Evolutionary conservation across 805 yeast species (phyloP), one percentile per base, ranked within the genome.

Genomic region (Saccharomycopsis javanensis): DNA sequence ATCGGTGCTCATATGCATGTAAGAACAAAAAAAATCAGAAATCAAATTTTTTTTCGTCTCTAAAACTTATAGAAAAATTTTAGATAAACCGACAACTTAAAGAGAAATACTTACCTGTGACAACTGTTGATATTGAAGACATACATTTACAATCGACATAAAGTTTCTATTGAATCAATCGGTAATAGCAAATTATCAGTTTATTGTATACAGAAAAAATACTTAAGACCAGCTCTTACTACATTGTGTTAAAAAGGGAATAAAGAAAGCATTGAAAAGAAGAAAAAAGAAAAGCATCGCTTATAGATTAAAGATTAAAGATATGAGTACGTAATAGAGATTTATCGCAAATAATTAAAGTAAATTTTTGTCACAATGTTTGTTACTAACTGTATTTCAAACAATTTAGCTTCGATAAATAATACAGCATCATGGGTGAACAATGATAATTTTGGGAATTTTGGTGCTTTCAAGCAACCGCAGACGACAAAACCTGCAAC

Each of bases 391-490:
- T 20, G 8, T 1, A n/a, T 2, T 2, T 3, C 28, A 8, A 20
- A 11, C 6, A 1, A 4, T 20, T 20, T 42, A 42, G 48, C 48
- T 10, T 42, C 48, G 6, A 42, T 42, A 42, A 42, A 42, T 42
- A 42, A 46, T 23, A 42, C 48, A 2, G 48, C 28, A 20, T 18
- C 48, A n/a, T 42, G 48, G 48, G 55, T 51, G 13, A 57, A 54
- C 50, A 50, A 46, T 37, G 60, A 60, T 7, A 57, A 51, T 28
- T 60, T 60, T 60, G 62, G 62, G 20, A 60, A 53, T 51, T 60
- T 60, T 60, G 62, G 62, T 18, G 58, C 58, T 51, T 60, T 60
- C 53, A 60, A 60, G n/a, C 60, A 60, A 28, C 48, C 48, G 7
- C 48, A 42, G 48, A 42, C 48, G 27, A 42, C 48, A 42, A 42